Base-by-base conservation (phyloP, 1,284 basidiomycete genomes). In the Xanthoconium separans region DNA sequence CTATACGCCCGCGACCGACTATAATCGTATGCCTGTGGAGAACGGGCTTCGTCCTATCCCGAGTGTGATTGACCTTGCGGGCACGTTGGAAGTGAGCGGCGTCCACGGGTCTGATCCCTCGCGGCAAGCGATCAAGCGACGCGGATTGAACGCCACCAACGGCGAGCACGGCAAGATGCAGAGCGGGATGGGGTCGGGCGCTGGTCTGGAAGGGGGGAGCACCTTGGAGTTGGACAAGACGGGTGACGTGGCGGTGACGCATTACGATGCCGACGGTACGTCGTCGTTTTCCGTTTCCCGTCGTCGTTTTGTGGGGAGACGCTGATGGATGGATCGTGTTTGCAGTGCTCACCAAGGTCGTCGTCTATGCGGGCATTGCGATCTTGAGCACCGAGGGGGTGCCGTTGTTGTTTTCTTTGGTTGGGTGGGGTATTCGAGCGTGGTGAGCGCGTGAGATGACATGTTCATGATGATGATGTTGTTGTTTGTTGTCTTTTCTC, bases 1-100 rank as follows among this genome's bases (percentile, higher is more conserved):
- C 72, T 95, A 95, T 70, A 91, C 84, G 1, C 88, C 92, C 20
- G 93, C 93, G 9, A 95, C 91, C 60, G 91, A 93, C 63, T 95
- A 95, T 70, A 79, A 78, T 37, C 77, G 71, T 40, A 80, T 87
- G 1, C 89, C 89, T 0, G 77, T 77, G 18, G 82, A 87, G 48
- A 78, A 78, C 53, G 59, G 73, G 58, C 73, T 95, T 49, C 82
- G 83, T 43, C 77, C 91, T 0, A 85, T 95, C 59, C 94, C 94
- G 7, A 91, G 87, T 66, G 85, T 96, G 36, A 87, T 95, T 51
- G 90, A 95, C 67, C 75, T 96, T 13, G 81, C 87, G 1, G 72
- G 77, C 16, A 60, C 66, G 44, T 58, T 74, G 48, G 71, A 72
- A 50, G 68, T 72, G 50, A 73, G 72, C 5, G 60, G 67, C 4